These are phyloP conservation scores for Colletotrichum falcatum DNA, from an alignment of 2,329 filamentous ascomycete genomes.

Conservation along the genomic window DNA sequence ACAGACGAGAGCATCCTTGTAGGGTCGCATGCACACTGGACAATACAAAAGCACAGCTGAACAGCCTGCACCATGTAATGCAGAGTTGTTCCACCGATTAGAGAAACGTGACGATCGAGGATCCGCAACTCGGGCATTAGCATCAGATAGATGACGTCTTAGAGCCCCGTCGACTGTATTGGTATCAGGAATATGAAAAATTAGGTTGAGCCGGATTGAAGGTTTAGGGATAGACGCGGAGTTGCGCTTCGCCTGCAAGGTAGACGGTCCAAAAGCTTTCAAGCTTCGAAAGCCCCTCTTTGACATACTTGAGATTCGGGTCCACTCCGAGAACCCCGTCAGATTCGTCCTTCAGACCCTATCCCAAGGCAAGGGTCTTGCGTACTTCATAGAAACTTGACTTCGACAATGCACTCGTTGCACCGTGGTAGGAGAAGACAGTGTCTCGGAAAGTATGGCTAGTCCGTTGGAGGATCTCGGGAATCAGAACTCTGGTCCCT, in stretches of 20 bases:
- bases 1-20: not conserved
- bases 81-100: not conserved
- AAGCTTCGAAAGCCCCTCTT: constrained; percentile 46
- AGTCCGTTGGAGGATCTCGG: constrained; percentile 46
- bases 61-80: not conserved
- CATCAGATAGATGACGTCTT: constrained; percentile 50
- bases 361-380: constrained; percentile 45
- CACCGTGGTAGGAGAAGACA: constrained; percentile 56
- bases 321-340: constrained; percentile 51
- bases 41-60: not conserved
- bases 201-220: not conserved
- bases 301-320: constrained; percentile 42
- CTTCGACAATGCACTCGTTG: constrained; percentile 51
- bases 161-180: constrained; percentile 53
- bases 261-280: constrained; percentile 49
- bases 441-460: constrained; percentile 54
- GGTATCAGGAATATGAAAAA: constrained; percentile 41
- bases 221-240: too few species aligned
- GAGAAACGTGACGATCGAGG: not conserved
- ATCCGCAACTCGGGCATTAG: constrained; percentile 45
- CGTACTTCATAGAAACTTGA: constrained; percentile 54
- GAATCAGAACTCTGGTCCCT: constrained; percentile 45
- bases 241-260: constrained; percentile 37
- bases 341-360: constrained; percentile 50
- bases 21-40: not conserved